These are phyloP conservation scores for Hygrocybe coccinea DNA, from an alignment of 768 basidiomycete species.

Conservation along the genomic window DNA sequence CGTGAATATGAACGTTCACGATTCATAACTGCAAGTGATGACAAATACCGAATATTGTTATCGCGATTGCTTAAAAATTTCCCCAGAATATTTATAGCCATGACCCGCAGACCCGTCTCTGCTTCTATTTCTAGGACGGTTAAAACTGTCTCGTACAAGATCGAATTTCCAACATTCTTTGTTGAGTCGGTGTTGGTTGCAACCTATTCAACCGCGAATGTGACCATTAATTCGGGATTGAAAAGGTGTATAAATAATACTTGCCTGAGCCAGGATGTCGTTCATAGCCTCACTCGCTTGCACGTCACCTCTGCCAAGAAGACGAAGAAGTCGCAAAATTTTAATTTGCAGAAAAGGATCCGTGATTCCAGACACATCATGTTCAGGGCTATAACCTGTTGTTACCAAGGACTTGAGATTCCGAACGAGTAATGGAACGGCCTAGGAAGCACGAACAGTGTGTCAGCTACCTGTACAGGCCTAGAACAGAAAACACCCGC, in stretches of 20 bases:
- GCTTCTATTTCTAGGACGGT: conserved; percentile 97
- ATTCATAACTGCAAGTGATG: neutral
- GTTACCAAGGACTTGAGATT: conserved; percentile 93
- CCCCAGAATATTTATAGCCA: conserved; percentile 99
- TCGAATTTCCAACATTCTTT: conserved; percentile 98
- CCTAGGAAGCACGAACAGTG: conserved; percentile 40
- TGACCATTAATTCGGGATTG: neutral
- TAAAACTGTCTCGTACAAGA: conserved; percentile 94
- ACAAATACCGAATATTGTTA: conserved; percentile 97
- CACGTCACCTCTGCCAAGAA: conserved; percentile 82
- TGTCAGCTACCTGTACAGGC: neutral
- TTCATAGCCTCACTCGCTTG: conserved; percentile 96
- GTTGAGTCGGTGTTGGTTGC: conserved; percentile 98
- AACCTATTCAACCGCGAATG: conserved; percentile 47
- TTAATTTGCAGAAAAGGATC: conserved; percentile 95
- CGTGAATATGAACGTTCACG: neutral
- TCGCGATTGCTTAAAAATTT: conserved; percentile 97
- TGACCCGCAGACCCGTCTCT: conserved; percentile 89
- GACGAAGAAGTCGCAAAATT: conserved; percentile 77
- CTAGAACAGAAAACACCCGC: conserved; percentile 40
- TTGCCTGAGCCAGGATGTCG: conserved; percentile 91
- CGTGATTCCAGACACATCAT: conserved; percentile 98
- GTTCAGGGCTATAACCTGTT: conserved; percentile 96
- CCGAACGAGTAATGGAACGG: conserved; percentile 87
- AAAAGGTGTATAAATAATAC: neutral